These are phyloP conservation scores for Cystobasidium onofrii DNA, from an alignment of 768 basidiomycete genomes.

Conservation along the genomic window DNA sequence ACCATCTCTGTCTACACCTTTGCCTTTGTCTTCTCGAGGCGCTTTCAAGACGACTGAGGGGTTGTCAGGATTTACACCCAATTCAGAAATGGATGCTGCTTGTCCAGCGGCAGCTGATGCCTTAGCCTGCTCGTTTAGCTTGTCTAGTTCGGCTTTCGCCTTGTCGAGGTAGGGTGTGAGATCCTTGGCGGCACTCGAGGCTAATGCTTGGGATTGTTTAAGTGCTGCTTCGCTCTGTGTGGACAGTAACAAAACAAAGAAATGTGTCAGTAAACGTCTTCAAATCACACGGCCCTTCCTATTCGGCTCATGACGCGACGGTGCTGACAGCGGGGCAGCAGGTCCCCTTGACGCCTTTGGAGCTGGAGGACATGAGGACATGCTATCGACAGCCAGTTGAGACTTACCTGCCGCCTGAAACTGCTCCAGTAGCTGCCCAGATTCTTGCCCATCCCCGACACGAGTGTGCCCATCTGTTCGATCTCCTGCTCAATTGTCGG, in stretches of 20 bases:
- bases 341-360: background rate
- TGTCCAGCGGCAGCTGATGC: conserved; percentile 30
- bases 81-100: conserved; percentile 15
- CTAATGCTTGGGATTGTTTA: conserved; percentile 30
- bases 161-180: conserved; percentile 33
- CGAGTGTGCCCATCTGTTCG: conserved; percentile 14
- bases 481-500: conserved; percentile 31
- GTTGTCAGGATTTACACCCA: background rate
- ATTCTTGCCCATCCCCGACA: conserved; percentile 23
- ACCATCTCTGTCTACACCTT: background rate
- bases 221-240: conserved; percentile 23
- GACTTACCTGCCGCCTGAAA: conserved; percentile 31
- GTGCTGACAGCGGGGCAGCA: background rate
- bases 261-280: too few relatives aligned
- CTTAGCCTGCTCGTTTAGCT: conserved; percentile 32
- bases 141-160: conserved; percentile 35
- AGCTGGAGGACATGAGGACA: background rate
- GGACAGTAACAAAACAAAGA: too few relatives aligned
- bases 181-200: conserved; percentile 23
- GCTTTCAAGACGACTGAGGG: background rate
- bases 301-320: background rate
- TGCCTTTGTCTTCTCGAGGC: conserved; percentile 13
- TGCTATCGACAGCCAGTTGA: background rate
- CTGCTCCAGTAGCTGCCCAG: conserved; percentile 32
- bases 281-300: too few relatives aligned